These are phyloP conservation scores for Lasiosphaeria miniovina DNA, from an alignment of 495 filamentous ascomycete genomes.

Conservation along the genomic window DNA sequence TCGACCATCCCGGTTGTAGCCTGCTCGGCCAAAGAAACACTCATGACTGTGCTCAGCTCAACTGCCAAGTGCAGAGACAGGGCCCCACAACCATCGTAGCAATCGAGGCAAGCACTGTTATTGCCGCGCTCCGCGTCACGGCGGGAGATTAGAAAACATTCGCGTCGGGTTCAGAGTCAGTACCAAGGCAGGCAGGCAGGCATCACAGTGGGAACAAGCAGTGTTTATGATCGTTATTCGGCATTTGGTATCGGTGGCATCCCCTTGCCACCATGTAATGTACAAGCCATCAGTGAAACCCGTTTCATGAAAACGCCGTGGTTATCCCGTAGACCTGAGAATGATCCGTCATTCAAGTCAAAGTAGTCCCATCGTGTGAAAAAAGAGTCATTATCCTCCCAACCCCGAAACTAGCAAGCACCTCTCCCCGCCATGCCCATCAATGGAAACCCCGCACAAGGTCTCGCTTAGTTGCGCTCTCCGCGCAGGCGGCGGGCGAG, in stretches of 20 bases:
- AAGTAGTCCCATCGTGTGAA: conserved; percentile 20
- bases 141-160: too few relatives aligned
- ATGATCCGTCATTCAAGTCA: conserved; percentile 27
- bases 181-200: neutral
- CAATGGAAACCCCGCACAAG: conserved; percentile 14
- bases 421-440: neutral
- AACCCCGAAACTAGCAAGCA: conserved; percentile 22
- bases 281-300: conserved; percentile 33
- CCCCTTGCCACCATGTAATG: conserved; percentile 29
- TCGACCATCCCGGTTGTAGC: too few relatives aligned
- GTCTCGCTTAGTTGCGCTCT: conserved; percentile 65
- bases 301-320: conserved; percentile 43
- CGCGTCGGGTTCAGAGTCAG: neutral
- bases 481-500: conserved; percentile 94
- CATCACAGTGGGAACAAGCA: conserved; percentile 12
- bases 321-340: conserved; percentile 24
- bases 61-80: too few relatives aligned
- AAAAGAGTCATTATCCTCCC: conserved; percentile 34
- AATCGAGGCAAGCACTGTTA: too few relatives aligned
- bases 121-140: neutral
- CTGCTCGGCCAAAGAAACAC: too few relatives aligned
- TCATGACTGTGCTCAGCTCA: too few relatives aligned
- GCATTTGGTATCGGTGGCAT: conserved; percentile 17
- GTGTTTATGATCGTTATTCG: conserved; percentile 11
- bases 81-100: too few relatives aligned